Evolutionary conservation across 345 rosid genomes (phyloP), one percentile per base, ranked within the genome.

Genomic region (Aegle marmelos): DNA sequence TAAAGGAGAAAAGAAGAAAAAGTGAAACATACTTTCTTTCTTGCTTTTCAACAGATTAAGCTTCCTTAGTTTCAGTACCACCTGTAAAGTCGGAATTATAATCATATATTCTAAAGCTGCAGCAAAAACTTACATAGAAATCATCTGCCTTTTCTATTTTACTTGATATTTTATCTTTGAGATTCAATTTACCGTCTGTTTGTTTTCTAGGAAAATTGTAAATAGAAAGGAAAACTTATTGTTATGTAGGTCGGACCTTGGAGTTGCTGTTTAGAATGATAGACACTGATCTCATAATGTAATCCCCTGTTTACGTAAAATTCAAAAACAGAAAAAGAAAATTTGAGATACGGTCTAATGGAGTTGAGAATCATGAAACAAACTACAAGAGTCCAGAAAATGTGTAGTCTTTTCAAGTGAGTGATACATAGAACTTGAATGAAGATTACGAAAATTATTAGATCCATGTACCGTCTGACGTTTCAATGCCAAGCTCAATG

Each of bases 11-110:
- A 67, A 56, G 9, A 60, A 59, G 5, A 30, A 75, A 45, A 33
- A 3, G 75, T 37, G 30, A 37, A 34, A 53, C 94, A 1, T 87
- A 93, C 99, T 82, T 87, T 90, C 86, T 78, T 83, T 89, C 80
- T 88, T 92, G 84, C 89, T 89, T 87, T 90, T 89, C 73, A 91
- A 80, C 74, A 95, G 77, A 83, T 84, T 90, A 73, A 84, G 94
- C 86, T 89, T 91, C 89, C 84, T 86, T 65, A 83, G 74, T 83
- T 83, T 86, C 31, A 96, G 89, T 75, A 92, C 81, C 81, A 92
- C 93, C 97, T 95, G 89, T 53, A 73, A 70, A 76, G 65, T 68
- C 19, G 9, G 39, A 80, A 50, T 39, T 14, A 67, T 50, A 50
- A 60, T n/a, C 19, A 73, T 64, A 36, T 2, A 36, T 17, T 73